A percentile compares a stretch with the other conserved stretches of the same genome.
phyloP scores from a whole-genome alignment of 2,329 filamentous ascomycete species.

The Trichoderma gracile region DNA sequence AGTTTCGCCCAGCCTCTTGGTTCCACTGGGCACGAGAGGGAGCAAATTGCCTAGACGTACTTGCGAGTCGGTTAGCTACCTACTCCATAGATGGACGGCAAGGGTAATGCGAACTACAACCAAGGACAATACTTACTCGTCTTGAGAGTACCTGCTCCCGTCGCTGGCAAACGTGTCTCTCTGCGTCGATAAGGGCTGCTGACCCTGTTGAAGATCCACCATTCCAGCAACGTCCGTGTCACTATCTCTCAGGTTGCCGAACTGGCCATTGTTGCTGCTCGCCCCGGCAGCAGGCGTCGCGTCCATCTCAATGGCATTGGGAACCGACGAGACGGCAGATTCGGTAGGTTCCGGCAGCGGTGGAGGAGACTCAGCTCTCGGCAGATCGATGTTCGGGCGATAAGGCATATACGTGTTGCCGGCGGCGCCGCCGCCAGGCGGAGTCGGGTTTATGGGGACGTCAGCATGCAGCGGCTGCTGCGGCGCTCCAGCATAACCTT shows the following conservation, averaged over 20 bases:
- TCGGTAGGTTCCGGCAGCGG: slow-evolving; percentile 54
- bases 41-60: slow-evolving; percentile 49
- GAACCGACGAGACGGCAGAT: slow-evolving; percentile 43
- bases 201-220: slow-evolving; percentile 67
- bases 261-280: slow-evolving; percentile 45
- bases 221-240: slow-evolving; percentile 73
- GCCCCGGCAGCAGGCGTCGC: slow-evolving; percentile 53
- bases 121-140: slow-evolving; percentile 57
- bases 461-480: slow-evolving; percentile 36
- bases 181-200: slow-evolving; percentile 34
- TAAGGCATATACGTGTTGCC: slow-evolving; percentile 45
- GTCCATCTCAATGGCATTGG: slow-evolving; percentile 80
- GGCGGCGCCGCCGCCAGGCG: slow-evolving; percentile 33
- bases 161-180: slow-evolving; percentile 62
- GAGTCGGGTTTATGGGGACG: slow-evolving; percentile 40
- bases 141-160: slow-evolving; percentile 70
- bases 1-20: slow-evolving; percentile 43
- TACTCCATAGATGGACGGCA: too few species aligned
- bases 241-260: slow-evolving; percentile 57
- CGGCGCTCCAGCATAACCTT: slow-evolving; percentile 35
- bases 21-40: slow-evolving; percentile 61
- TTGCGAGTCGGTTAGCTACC: neutral
- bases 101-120: neutral
- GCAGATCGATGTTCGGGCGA: slow-evolving; percentile 48
- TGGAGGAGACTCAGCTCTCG: slow-evolving; percentile 65